Evolutionary conservation across 371 early-diverging fungal genomes (phyloP), one percentile per base, ranked within the genome.

Genomic region (Cokeromyces recurvatus): DNA sequence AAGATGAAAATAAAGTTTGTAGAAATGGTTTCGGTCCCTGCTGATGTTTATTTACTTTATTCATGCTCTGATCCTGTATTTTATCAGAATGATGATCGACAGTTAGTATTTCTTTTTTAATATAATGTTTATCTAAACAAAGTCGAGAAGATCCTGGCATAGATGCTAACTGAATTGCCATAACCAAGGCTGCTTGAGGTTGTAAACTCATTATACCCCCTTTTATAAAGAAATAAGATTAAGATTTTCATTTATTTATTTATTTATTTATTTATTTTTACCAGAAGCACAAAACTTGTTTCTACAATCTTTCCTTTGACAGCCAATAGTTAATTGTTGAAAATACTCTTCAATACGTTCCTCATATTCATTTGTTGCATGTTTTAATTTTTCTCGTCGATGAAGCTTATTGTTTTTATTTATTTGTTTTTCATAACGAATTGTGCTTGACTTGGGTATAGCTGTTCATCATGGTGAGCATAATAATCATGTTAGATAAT

Each of bases 241-340:
- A 9, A 27, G 37, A 21, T 16, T 36, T 23, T 35, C 35, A 29
- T 35, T 43, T 51, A 31, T 27, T n/a, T n/a, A 35, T 17, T 21
- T 21, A 2, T 22, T 29, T 49, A 7, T 27, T 27, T 27, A 27
- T 5, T 7, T 63, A 67, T 66, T 66, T 58, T 60, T 51, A 21
- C 67, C 61, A 5, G 59, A 61, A 43, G 65, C 69, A 57, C 75
- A 75, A 38, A 75, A 65, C 24, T 63, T 66, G 27, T 75, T 75
- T 23, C 22, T 37, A 34, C 75, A 75, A 8, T 62, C 53, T 11
- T 35, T 17, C 45, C 59, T 57, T 4, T 60, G 59, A 51, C 75
- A 75, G 6, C 75, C 75, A 8, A 56, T 34, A 2, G 65, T 66
- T 4, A 75, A 49, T 37, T 75, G 75, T 7, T 62, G 55, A 51